phyloP scores from a whole-genome alignment of 208 protist species.

The Endotrypanum monterogeii region DNA sequence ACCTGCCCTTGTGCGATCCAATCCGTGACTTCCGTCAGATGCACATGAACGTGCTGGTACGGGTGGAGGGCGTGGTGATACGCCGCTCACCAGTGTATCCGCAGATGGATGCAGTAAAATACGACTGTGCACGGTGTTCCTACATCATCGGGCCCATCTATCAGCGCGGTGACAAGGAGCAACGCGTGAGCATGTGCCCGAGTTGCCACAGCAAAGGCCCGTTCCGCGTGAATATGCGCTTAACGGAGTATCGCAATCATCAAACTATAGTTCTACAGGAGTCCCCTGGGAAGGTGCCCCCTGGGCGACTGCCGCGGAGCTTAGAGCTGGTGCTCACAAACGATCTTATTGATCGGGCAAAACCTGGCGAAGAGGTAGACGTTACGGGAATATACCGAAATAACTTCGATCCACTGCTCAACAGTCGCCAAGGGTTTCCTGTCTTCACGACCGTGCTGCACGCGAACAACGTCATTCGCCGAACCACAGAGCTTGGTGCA shows the following conservation, averaged over 20 bases:
- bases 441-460: slow-evolving; percentile 99
- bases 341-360: slow-evolving; percentile 98
- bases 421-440: slow-evolving; percentile 98
- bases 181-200: slow-evolving; percentile 87
- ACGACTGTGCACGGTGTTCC: slow-evolving; percentile 96
- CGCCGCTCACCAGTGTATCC: slow-evolving; percentile 98
- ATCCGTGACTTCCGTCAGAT: slow-evolving; percentile 98
- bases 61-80: slow-evolving; percentile 98
- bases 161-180: slow-evolving; percentile 88
- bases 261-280: slow-evolving; percentile 99
- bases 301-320: slow-evolving; percentile 97
- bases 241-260: slow-evolving; percentile 99
- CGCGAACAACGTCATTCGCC: slow-evolving; percentile 96
- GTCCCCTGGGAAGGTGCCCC: slow-evolving; percentile 97
- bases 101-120: slow-evolving; percentile 97
- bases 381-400: slow-evolving; percentile 99
- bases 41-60: slow-evolving; percentile 98
- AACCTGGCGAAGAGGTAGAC: slow-evolving; percentile 97
- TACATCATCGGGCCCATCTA: slow-evolving; percentile 93
- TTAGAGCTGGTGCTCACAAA: slow-evolving; percentile 98
- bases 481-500: slow-evolving; percentile 83
- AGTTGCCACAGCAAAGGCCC: slow-evolving; percentile 94
- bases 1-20: slow-evolving; percentile 96
- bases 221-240: slow-evolving; percentile 95
- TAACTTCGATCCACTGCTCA: slow-evolving; percentile 98